A percentile compares a stretch with the other conserved stretches of the same genome.
Evolutionary conservation across 805 yeast species (phyloP).

Genomic region (Metschnikowia matae): DNA sequence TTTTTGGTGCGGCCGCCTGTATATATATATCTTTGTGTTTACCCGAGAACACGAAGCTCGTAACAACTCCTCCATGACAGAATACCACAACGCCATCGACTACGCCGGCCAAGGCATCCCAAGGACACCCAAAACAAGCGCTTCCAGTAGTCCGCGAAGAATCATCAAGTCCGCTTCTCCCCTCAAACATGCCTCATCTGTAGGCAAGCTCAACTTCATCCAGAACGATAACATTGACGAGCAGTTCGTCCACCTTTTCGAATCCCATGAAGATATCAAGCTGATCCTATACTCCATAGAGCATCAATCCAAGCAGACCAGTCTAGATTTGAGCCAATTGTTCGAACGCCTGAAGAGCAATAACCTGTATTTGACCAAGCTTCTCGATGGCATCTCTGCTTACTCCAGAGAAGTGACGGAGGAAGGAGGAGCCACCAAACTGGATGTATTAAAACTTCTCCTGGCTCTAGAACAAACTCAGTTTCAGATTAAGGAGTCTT

Average conservation of each 20-base stretch:
- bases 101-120: not conserved
- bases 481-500: not conserved
- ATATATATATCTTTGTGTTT: not conserved
- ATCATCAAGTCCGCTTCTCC: conserved; percentile 25
- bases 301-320: conserved; percentile 32
- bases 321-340: conserved; percentile 33
- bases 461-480: conserved; percentile 16
- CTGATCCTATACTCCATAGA: conserved; percentile 29
- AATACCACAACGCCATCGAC: not conserved
- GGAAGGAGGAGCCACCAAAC: conserved; percentile 33
- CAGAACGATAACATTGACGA: conserved; percentile 33
- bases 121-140: not conserved
- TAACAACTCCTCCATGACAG: not conserved
- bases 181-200: conserved; percentile 16
- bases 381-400: conserved; percentile 31
- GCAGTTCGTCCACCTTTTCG: conserved; percentile 29
- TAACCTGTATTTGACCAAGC: conserved; percentile 33
- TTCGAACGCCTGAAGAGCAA: conserved; percentile 39
- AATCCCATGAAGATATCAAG: conserved; percentile 24
- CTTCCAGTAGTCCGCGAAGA: conserved; percentile 5
- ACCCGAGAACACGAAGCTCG: not conserved
- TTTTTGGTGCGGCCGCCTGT: conserved; percentile 3
- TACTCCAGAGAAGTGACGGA: conserved; percentile 34
- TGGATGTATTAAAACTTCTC: conserved; percentile 24
- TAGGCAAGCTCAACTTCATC: conserved; percentile 27